Evolutionary conservation across 495 filamentous ascomycete species (phyloP).

Genomic region (Neurospora cerealis): DNA sequence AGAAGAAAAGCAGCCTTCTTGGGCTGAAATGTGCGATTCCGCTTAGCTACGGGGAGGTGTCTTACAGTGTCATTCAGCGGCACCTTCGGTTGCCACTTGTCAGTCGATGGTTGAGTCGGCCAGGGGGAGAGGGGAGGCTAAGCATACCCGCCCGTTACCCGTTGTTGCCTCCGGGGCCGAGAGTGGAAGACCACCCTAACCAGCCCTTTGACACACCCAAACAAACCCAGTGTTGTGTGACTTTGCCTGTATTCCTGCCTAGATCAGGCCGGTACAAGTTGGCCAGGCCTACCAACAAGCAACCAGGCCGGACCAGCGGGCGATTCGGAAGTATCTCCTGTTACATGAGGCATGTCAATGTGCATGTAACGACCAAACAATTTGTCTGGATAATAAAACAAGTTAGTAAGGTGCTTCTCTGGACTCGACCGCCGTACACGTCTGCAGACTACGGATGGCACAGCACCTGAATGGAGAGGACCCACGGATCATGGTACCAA

Average conservation of each 20-base stretch:
- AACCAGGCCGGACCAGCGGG: neutral
- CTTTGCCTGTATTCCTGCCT: constrained; percentile 15
- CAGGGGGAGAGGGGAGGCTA: constrained; percentile 18
- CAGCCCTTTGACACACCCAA: neutral
- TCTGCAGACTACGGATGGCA: neutral
- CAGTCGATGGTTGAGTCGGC: constrained; percentile 26
- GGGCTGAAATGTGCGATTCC: constrained; percentile 26
- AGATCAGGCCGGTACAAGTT: neutral
- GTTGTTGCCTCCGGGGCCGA: constrained; percentile 8
- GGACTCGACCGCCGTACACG: neutral
- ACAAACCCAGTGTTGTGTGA: constrained; percentile 10
- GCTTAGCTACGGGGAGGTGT: constrained; percentile 13
- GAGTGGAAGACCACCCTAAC: constrained; percentile 8
- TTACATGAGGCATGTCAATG: neutral
- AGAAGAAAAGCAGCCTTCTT: constrained; percentile 20
- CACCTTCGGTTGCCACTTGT: constrained; percentile 32
- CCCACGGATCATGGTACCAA: neutral
- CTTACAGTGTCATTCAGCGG: constrained; percentile 20
- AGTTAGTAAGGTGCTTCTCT: neutral
- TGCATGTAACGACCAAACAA: neutral
- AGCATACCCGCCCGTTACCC: constrained; percentile 22
- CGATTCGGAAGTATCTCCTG: neutral
- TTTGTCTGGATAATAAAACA: neutral
- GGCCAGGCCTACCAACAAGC: neutral
- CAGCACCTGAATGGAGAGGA: neutral